phyloP scores from a whole-genome alignment of 2,329 filamentous ascomycete genomes.

The Penicillium sp. region DNA sequence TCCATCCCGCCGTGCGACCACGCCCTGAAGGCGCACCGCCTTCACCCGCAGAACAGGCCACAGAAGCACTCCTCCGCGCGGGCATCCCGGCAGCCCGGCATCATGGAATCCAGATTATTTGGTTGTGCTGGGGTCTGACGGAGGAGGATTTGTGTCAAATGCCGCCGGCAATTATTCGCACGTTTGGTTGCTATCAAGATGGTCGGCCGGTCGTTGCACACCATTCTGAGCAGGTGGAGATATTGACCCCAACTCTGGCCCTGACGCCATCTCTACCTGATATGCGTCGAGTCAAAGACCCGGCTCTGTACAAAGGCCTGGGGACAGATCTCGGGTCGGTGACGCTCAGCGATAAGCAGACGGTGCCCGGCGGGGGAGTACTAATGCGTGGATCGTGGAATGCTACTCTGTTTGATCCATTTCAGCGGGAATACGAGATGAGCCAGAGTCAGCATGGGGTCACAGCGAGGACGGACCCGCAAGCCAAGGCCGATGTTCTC shows the following conservation, averaged over 20 bases:
- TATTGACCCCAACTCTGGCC: not conserved
- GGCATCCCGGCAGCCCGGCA: slow-evolving; percentile 46
- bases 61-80: slow-evolving; percentile 38
- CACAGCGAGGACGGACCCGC: not conserved
- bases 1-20: slow-evolving; percentile 40
- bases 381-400: slow-evolving; percentile 55
- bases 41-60: slow-evolving; percentile 40
- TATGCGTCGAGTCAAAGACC: slow-evolving; percentile 27
- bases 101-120: slow-evolving; percentile 47
- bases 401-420: slow-evolving; percentile 45
- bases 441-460: too few relatives aligned
- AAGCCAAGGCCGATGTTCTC: slow-evolving; percentile 41
- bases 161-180: slow-evolving; percentile 45
- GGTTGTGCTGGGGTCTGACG: slow-evolving; percentile 55
- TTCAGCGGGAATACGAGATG: slow-evolving; percentile 35
- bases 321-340: slow-evolving; percentile 45
- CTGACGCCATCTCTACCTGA: not conserved
- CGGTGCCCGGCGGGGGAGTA: slow-evolving; percentile 29
- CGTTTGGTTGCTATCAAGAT: slow-evolving; percentile 35
- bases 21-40: slow-evolving; percentile 13
- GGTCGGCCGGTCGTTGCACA: too few relatives aligned
- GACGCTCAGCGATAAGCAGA: slow-evolving; percentile 19
- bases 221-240: too few relatives aligned
- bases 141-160: slow-evolving; percentile 47
- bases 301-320: slow-evolving; percentile 34